Evolutionary conservation across 192 early-diverging fungal genomes (phyloP).

Genomic region (Coemansia sp.): DNA sequence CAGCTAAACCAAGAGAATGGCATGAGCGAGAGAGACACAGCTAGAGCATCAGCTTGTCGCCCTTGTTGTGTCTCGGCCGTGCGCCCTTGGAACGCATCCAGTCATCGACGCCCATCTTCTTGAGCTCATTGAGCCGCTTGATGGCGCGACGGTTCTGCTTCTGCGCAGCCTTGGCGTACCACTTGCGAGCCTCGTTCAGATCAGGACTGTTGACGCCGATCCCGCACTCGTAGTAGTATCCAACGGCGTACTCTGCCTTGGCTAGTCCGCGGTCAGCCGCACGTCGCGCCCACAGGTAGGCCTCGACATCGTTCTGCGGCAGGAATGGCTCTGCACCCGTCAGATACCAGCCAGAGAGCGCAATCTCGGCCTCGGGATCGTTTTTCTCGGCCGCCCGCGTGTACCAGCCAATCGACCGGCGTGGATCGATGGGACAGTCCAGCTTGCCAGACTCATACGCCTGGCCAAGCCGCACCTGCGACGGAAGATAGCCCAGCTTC

Average conservation of each 20-base stretch:
- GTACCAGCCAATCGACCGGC: slow-evolving; percentile 95
- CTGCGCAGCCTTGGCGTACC: slow-evolving; percentile 64
- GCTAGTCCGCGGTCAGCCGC: slow-evolving; percentile 94
- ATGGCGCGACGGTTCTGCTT: slow-evolving; percentile 80
- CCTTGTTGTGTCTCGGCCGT: slow-evolving; percentile 48
- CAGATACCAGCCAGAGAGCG: slow-evolving; percentile 97
- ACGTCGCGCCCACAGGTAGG: slow-evolving; percentile 97
- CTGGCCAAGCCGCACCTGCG: slow-evolving; percentile 89
- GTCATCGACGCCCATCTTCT: slow-evolving; percentile 57
- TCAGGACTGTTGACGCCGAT: slow-evolving; percentile 72
- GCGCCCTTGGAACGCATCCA: slow-evolving; percentile 9
- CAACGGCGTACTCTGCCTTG: slow-evolving; percentile 97
- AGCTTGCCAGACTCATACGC: slow-evolving; percentile 95
- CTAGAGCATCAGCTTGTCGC: slow-evolving; percentile 32
- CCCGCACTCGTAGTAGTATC: slow-evolving; percentile 91
- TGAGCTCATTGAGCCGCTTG: slow-evolving; percentile 81
- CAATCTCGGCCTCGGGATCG: slow-evolving; percentile 88
- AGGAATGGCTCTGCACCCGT: slow-evolving; percentile 90
- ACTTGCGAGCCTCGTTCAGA: slow-evolving; percentile 43
- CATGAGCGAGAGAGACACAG: not conserved
- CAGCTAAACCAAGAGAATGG: slow-evolving; percentile 2
- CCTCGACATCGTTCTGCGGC: slow-evolving; percentile 88
- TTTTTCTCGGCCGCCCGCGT: slow-evolving; percentile 89
- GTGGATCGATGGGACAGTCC: slow-evolving; percentile 80
- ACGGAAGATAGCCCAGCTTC: slow-evolving; percentile 89